Conservation (phyloP, 768 basidiomycete species). For the Tulasnella sp. region DNA sequence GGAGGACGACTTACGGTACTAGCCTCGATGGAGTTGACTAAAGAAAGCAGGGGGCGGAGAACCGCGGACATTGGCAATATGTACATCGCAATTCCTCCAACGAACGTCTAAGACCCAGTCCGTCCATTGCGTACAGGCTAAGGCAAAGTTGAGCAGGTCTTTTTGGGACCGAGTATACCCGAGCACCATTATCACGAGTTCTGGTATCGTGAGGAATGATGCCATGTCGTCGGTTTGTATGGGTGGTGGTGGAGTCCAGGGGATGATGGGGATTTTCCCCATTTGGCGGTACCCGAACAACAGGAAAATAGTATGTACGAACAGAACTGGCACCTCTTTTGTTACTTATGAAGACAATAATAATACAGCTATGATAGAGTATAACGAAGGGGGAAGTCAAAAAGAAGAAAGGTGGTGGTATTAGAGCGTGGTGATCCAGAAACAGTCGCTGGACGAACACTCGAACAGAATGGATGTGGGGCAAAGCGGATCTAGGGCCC, state of each 20-base stretch:
- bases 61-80: neutral
- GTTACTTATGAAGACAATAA: neutral
- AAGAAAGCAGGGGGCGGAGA: neutral
- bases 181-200: neutral
- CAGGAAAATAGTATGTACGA: too few relatives aligned
- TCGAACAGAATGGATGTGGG: neutral
- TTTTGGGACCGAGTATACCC: neutral
- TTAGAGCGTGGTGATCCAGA: neutral
- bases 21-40: neutral
- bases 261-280: too few relatives aligned
- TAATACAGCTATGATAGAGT: neutral
- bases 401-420: neutral
- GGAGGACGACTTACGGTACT: neutral
- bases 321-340: too few relatives aligned
- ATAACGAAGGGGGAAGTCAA: neutral
- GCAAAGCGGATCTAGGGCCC: neutral
- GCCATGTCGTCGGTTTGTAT: neutral
- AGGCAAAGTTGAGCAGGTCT: neutral
- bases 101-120: neutral
- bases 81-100: neutral
- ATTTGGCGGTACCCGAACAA: too few relatives aligned
- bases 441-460: conserved; percentile 5
- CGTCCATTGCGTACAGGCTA: neutral
- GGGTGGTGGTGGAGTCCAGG: too few relatives aligned
- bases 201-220: neutral